Conservation (phyloP, 805 yeast species). For the Nakazawaea holstii region DNA sequence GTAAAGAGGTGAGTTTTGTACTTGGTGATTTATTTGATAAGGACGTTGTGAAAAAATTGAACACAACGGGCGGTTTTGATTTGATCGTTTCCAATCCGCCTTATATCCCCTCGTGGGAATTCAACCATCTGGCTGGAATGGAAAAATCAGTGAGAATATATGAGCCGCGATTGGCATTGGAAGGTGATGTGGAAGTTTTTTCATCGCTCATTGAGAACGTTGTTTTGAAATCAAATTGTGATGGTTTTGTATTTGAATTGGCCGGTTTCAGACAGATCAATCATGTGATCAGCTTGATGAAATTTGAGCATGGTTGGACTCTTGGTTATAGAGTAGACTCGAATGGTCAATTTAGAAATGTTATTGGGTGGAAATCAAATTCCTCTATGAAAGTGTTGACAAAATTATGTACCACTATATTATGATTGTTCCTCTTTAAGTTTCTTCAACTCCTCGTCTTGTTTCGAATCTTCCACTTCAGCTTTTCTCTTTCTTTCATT, state of each 20-base stretch:
- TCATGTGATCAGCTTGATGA: slow-evolving; percentile 23
- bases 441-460: slow-evolving; percentile 10
- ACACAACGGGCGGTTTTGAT: slow-evolving; percentile 28
- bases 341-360: slow-evolving; percentile 49
- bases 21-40: slow-evolving; percentile 18
- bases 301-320: slow-evolving; percentile 36
- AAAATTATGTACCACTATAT: slow-evolving; percentile 1
- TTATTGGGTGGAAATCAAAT: slow-evolving; percentile 50
- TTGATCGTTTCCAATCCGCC: slow-evolving; percentile 88
- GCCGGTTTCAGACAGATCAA: slow-evolving; percentile 58
- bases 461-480: slow-evolving; percentile 9
- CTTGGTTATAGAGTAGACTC: slow-evolving; percentile 46
- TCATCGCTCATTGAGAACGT: slow-evolving; percentile 44
- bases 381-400: slow-evolving; percentile 11
- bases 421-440: background rate
- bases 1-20: slow-evolving; percentile 13
- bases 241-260: slow-evolving; percentile 70
- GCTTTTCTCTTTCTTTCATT: slow-evolving; percentile 21
- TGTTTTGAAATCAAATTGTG: slow-evolving; percentile 33
- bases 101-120: slow-evolving; percentile 54
- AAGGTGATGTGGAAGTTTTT: slow-evolving; percentile 75
- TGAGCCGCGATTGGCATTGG: slow-evolving; percentile 78
- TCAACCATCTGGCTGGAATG: slow-evolving; percentile 34
- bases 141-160: slow-evolving; percentile 60
- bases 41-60: background rate